Evolutionary conservation across 73 alveolate genomes (phyloP), one percentile per base, ranked within the genome.

Genomic region (Uronychia setigera): DNA sequence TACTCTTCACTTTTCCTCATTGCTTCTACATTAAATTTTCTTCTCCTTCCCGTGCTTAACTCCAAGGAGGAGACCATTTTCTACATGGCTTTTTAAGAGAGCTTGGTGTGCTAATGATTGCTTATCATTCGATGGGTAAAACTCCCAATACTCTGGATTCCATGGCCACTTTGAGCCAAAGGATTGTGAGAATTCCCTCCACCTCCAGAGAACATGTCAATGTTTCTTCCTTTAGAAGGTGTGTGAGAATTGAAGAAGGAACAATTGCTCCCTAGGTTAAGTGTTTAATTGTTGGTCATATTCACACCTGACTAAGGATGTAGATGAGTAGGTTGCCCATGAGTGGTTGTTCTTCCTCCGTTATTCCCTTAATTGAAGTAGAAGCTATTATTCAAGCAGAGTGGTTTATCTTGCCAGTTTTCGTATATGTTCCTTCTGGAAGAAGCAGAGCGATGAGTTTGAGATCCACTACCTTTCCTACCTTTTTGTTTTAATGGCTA

Each of bases 21-120:
- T 1, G 58, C n/a, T 57, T 85, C 87, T 46, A 19, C 67, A 46
- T 46, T 46, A 19, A 46, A 19, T 19, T 19, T 46, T 46, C 74
- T 85, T 26, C 60, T 76, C 29, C 77, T 85, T 85, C 31, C 25
- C 1, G 31, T 14, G 77, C 85, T 74, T 77, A 26, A 77, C 86
- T 46, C 59, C 13, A 57, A 35, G 81, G 11, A 84, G 35, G 14
- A 81, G 13, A 1, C 85, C 75, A 33, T 77, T 77, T 27, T 76
- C 79, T 29, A 31, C 29, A 30, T 5, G 1, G 79, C 79, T 26
- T 67, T 25, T 67, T 67, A 26, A 28, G 79, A 28, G 29, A 67
- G 79, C 79, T 28, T 67, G 58, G 29, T 80, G 28, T 46, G 67
- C 67, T 19, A 19, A 11, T 46, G 67, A 46, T 5, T n/a, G n/a